Evolutionary conservation across 768 basidiomycete genomes (phyloP), one percentile per base, ranked within the genome.

Genomic region (Macrolepiota fuliginosa): DNA sequence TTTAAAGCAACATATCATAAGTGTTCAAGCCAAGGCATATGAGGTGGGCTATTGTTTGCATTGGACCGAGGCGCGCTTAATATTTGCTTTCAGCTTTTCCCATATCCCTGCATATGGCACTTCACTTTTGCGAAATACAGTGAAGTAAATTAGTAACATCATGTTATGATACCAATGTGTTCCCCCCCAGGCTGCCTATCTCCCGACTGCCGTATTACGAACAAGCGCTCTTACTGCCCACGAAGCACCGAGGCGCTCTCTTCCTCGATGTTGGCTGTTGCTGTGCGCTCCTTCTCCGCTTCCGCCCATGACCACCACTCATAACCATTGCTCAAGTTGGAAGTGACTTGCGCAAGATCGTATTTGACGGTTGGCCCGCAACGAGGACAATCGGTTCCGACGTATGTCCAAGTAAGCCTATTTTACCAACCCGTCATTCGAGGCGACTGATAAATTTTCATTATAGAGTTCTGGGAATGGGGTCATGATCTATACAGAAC

Each of bases 401-500:
- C 62, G 65, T 79, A n/a, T 64, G 62, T 7, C 66, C 63, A 69
- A 71, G 49, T 54, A 19, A 3, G 35, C 22, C 11, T n/a, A 35
- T n/a, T n/a, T 13, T 19, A 29, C 29, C 4, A 17, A 12, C 24
- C 27, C 12, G 54, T 19, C 29, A 17, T 7, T 35, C 13, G n/a
- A 56, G 40, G 27, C 35, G 2, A 32, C 39, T 29, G 25, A 53
- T 10, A 17, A 11, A 37, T 25, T 40, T 29, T 4, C 51, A 24
- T 22, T 32, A 12, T 15, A 87, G 87, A 73, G 13, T 83, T 85
- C 63, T 88, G 86, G 87, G 76, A 83, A 7, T 74, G 81, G 4
- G 88, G 88, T 1, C 86, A 89, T 63, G 74, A 81, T 45, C 75
- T 90, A 12, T 90, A 87, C 73, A 78, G 70, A 55, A 77, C 81